Conservation (phyloP, 495 filamentous ascomycete genomes). For the Bombardia bombarda region DNA sequence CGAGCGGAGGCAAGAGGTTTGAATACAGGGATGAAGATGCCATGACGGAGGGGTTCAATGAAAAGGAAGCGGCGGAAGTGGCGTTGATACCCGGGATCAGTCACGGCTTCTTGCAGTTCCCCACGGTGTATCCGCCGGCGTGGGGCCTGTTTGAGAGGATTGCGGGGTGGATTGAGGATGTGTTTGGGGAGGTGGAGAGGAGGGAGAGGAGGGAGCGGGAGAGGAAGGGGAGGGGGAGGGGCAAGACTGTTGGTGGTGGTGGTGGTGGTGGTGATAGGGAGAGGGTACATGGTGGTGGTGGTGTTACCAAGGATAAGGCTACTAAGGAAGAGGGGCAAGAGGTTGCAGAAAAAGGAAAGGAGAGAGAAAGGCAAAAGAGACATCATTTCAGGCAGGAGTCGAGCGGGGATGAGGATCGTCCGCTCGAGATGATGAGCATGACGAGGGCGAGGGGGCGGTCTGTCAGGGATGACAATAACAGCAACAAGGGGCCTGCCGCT, state of each 20-base stretch:
- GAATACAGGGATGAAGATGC: slow-evolving; percentile 24
- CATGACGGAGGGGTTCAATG: slow-evolving; percentile 49
- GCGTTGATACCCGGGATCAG: slow-evolving; percentile 76
- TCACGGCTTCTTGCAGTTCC: slow-evolving; percentile 92
- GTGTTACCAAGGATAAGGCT: slow-evolving; percentile 4
- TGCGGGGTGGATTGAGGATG: slow-evolving; percentile 66
- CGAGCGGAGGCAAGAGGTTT: slow-evolving; percentile 17
- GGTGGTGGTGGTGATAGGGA: slow-evolving; percentile 9
- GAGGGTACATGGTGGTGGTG: slow-evolving; percentile 6
- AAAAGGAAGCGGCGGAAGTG: slow-evolving; percentile 72
- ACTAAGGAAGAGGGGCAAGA: neutral
- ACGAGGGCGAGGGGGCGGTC: slow-evolving; percentile 25
- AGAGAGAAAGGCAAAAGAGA: slow-evolving; percentile 1
- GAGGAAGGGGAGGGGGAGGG: slow-evolving; percentile 13
- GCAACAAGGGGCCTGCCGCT: neutral
- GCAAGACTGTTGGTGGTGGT: slow-evolving; percentile 5
- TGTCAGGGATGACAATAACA: neutral
- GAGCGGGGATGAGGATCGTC: slow-evolving; percentile 71
- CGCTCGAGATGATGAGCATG: slow-evolving; percentile 79
- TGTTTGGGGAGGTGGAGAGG: slow-evolving; percentile 48
- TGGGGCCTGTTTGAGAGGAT: slow-evolving; percentile 73
- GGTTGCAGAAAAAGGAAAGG: neutral
- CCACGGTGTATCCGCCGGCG: slow-evolving; percentile 72
- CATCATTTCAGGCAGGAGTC: slow-evolving; percentile 48
- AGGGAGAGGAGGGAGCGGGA: slow-evolving; percentile 13